Conservation (phyloP, 2,329 filamentous ascomycete species). For the Arthroderma sp. region DNA sequence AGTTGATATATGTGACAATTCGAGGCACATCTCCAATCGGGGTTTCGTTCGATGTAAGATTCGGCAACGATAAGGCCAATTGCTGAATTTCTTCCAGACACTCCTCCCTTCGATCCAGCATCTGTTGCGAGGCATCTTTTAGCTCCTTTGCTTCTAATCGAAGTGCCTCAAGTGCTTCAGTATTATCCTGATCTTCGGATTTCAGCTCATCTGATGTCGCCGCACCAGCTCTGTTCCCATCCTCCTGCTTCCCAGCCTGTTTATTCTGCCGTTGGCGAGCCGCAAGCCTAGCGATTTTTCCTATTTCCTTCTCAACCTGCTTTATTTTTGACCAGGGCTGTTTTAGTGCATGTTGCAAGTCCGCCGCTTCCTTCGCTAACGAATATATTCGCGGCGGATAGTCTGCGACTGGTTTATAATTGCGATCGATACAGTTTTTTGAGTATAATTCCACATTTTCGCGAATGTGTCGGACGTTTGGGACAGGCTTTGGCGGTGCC, state of each 20-base stretch:
- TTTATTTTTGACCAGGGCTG: slow-evolving; percentile 34
- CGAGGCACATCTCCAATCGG: slow-evolving; percentile 56
- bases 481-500: slow-evolving; percentile 56
- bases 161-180: slow-evolving; percentile 19
- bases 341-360: slow-evolving; percentile 31
- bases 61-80: slow-evolving; percentile 70
- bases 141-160: slow-evolving; percentile 29
- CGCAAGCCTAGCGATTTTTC: slow-evolving; percentile 22
- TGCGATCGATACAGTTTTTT: slow-evolving; percentile 71
- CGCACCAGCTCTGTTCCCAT: background rate
- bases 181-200: slow-evolving; percentile 3
- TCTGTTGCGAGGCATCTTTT: slow-evolving; percentile 27
- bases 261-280: background rate
- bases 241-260: background rate
- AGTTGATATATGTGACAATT: slow-evolving; percentile 68
- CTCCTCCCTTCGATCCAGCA: slow-evolving; percentile 22
- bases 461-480: slow-evolving; percentile 84
- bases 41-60: slow-evolving; percentile 66
- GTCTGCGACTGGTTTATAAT: slow-evolving; percentile 52
- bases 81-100: slow-evolving; percentile 52
- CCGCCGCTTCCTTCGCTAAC: slow-evolving; percentile 28
- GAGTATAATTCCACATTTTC: slow-evolving; percentile 69
- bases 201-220: slow-evolving; percentile 13
- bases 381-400: slow-evolving; percentile 42
- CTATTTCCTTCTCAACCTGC: slow-evolving; percentile 33